Base-by-base conservation (phyloP, 805 yeast genomes). In the Saturnispora dispora region DNA sequence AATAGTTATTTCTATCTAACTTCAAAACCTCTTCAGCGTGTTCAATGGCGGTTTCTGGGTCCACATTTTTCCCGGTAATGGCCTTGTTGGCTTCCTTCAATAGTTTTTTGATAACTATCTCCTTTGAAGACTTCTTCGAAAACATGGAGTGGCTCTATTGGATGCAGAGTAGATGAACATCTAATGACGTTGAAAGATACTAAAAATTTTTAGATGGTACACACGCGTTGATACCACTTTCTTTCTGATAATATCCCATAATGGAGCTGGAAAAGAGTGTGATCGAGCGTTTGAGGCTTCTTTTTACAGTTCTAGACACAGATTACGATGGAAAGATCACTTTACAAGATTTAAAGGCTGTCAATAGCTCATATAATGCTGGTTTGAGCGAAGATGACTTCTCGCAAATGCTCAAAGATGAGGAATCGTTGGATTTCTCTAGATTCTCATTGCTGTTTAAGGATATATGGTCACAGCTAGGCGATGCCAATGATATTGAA, bases 281-380 rank as follows among this genome's bases (percentile, higher is more conserved):
- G 17, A 20, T 18, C 2, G 40, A 17, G 28, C 41, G 45, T 3
- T 43, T 49, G 22, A 75, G 86, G 52, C 85, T 86, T 57, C 81
- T 93, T 1, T 90, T 89, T 64, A 80, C 86, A 28, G 65, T 87
- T 58, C 78, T 90, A 7, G 96, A 90, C 61, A 84, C 84, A 36
- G 91, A 90, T 54, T 81, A 83, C 25, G 95, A 89, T 60, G 88
- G 88, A 1, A 61, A 65, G 4, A 79, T 86, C 42, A 69, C 83
- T 1, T 60, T 65, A 30, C 63, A 71, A 1, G 93, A 86, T 64
- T 60, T 90, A 50, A 70, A 67, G 37, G 71, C 75, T 30, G 15
- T 46, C 9, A 74, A 80, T 55, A 69, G 74, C 40, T 75, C 77
- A 10, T 56, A 83, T 15, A 85, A 83, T 11, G 73, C 77, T 45